phyloP scores from a whole-genome alignment of 306 rosid genomes.

The Lagenaria siceraria region DNA sequence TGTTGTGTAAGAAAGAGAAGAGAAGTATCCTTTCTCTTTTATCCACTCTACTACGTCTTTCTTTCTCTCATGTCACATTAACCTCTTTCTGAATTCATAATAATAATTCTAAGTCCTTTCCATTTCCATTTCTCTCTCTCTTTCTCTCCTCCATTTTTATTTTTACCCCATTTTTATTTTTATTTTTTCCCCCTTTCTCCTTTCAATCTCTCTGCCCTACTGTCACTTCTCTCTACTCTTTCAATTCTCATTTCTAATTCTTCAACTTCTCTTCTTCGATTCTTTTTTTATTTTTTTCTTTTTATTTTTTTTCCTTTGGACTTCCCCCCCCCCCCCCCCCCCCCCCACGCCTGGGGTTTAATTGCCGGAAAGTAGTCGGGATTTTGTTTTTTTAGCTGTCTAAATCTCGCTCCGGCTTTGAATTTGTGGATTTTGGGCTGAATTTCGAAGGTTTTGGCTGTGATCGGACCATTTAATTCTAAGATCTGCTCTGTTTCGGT shows the following conservation, averaged over 20 bases:
- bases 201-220: slow-evolving; percentile 8
- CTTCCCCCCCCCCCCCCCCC: background rate
- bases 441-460: slow-evolving; percentile 8
- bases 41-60: slow-evolving; percentile 19
- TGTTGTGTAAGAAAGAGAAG: background rate
- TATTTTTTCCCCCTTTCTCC: background rate
- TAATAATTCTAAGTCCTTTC: background rate
- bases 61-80: background rate
- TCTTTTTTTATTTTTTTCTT: background rate
- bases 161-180: background rate
- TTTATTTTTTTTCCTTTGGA: background rate
- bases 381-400: background rate
- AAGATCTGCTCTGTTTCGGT: slow-evolving; percentile 29
- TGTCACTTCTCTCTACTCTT: slow-evolving; percentile 16
- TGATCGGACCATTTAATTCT: slow-evolving; percentile 19
- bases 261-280: background rate
- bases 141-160: background rate
- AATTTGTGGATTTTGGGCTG: background rate
- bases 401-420: background rate
- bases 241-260: background rate
- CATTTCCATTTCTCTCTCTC: too few species aligned
- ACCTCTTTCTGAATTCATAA: background rate
- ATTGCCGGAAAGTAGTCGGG: background rate
- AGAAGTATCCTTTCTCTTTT: background rate
- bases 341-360: background rate